Conservation (phyloP, 352 stramenopile species). For the Pythium inflatum region DNA sequence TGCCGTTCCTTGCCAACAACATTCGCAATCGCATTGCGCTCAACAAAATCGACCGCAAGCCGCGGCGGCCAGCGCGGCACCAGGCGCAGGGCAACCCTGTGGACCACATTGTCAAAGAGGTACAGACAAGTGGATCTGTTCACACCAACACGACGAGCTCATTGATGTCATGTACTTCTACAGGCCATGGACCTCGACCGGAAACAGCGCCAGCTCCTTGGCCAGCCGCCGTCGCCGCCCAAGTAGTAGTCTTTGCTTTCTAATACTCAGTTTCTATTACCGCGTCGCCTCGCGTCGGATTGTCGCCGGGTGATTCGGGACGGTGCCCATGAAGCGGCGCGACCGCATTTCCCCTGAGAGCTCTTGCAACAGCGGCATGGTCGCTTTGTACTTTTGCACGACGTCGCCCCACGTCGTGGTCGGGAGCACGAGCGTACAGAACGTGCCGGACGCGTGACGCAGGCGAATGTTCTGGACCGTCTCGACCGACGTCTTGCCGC, state of each 20-base stretch:
- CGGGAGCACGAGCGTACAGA: conserved; percentile 71
- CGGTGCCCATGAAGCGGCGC: conserved; percentile 59
- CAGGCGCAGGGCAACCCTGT: conserved; percentile 51
- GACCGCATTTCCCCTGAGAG: conserved; percentile 61
- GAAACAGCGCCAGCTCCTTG: conserved; percentile 43
- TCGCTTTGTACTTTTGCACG: conserved; percentile 38
- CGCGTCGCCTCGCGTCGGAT: conserved; percentile 45
- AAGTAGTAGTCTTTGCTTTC: conserved; percentile 17
- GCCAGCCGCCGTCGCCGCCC: conserved; percentile 36
- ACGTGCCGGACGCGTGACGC: conserved; percentile 78
- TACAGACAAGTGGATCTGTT: conserved; percentile 32
- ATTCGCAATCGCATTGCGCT: conserved; percentile 69
- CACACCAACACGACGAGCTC: not conserved
- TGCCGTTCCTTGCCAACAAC: conserved; percentile 70
- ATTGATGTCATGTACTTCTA: not conserved
- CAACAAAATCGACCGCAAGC: conserved; percentile 73
- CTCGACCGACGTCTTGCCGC: conserved; percentile 76
- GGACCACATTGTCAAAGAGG: conserved; percentile 72
- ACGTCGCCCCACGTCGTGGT: conserved; percentile 54
- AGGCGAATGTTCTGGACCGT: conserved; percentile 90
- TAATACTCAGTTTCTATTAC: not conserved
- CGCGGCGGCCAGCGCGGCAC: conserved; percentile 53
- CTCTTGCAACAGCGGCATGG: conserved; percentile 47
- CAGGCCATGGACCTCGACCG: conserved; percentile 78
- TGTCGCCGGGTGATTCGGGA: conserved; percentile 43